phyloP scores from a whole-genome alignment of 2,329 filamentous ascomycete species.

The Colletotrichum salicis region DNA sequence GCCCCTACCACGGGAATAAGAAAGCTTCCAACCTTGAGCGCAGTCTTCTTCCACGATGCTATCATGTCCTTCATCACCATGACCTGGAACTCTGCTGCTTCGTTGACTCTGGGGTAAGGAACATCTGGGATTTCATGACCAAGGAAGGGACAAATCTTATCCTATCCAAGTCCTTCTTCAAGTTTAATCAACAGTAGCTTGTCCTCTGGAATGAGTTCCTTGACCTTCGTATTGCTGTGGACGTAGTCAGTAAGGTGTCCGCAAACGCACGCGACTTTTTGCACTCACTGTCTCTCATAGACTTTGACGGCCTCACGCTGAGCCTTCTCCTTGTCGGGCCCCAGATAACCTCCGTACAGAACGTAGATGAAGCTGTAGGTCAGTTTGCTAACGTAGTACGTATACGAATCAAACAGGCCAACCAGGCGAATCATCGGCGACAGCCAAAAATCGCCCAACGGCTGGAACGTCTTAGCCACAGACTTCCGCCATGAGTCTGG shows the following conservation, averaged over 20 bases:
- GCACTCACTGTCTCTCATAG: slow-evolving; percentile 18
- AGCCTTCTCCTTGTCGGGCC: not conserved
- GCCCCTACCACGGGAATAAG: slow-evolving; percentile 2
- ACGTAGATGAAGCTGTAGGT: not conserved
- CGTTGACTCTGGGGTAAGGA: slow-evolving; percentile 44
- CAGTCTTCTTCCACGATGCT: slow-evolving; percentile 12
- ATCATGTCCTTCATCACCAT: slow-evolving; percentile 28
- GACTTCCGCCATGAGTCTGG: slow-evolving; percentile 46
- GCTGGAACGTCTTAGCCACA: slow-evolving; percentile 40
- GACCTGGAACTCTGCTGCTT: slow-evolving; percentile 41
- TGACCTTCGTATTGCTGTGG: slow-evolving; percentile 40
- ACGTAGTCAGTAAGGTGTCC: not conserved
- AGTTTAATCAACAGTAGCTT: slow-evolving; percentile 44
- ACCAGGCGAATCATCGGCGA: not conserved
- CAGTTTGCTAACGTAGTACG: slow-evolving; percentile 11
- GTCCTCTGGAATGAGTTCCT: slow-evolving; percentile 40
- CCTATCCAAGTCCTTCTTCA: slow-evolving; percentile 49
- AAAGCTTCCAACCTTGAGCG: slow-evolving; percentile 1
- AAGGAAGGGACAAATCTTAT: slow-evolving; percentile 47
- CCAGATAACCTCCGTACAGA: slow-evolving; percentile 12
- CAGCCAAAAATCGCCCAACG: slow-evolving; percentile 18
- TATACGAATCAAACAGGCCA: slow-evolving; percentile 10
- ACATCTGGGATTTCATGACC: slow-evolving; percentile 43
- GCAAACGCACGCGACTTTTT: not conserved
- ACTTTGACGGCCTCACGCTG: slow-evolving; percentile 7